Evolutionary conservation across 345 rosid species (phyloP).

Genomic region (Xanthoceras sorbifolium): DNA sequence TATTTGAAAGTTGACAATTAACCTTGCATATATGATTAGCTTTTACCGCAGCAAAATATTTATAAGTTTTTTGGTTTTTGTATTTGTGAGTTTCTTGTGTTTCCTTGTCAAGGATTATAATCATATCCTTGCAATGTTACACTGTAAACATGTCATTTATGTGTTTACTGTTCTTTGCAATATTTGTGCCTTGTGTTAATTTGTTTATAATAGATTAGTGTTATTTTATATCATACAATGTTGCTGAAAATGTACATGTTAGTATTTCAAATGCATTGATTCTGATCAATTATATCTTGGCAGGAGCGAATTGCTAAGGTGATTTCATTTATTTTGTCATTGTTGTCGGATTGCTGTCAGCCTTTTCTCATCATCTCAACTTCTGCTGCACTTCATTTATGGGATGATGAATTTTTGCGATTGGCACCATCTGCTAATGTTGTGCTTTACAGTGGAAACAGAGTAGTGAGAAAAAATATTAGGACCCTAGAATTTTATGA

Average conservation of each 20-base stretch:
- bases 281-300: constrained; percentile 22
- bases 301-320: constrained; percentile 51
- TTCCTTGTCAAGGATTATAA: neutral
- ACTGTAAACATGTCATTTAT: neutral
- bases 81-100: neutral
- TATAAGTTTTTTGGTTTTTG: neutral
- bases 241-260: neutral
- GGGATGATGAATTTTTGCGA: constrained; percentile 50
- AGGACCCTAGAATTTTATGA: constrained; percentile 46
- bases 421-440: constrained; percentile 41
- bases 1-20: neutral
- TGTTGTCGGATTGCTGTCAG: constrained; percentile 26
- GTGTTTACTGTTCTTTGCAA: neutral
- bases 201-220: neutral
- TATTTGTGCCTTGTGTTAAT: neutral
- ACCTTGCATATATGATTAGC: neutral
- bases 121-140: neutral
- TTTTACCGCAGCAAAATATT: neutral
- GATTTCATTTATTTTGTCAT: constrained; percentile 39
- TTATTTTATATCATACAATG: neutral
- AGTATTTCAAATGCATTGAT: neutral
- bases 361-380: constrained; percentile 56
- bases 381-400: constrained; percentile 35
- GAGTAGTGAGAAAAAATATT: constrained; percentile 36
- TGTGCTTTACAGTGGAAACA: constrained; percentile 49